phyloP scores from a whole-genome alignment of 2,329 filamentous ascomycete genomes.

The Pyrenochaeta sp. region DNA sequence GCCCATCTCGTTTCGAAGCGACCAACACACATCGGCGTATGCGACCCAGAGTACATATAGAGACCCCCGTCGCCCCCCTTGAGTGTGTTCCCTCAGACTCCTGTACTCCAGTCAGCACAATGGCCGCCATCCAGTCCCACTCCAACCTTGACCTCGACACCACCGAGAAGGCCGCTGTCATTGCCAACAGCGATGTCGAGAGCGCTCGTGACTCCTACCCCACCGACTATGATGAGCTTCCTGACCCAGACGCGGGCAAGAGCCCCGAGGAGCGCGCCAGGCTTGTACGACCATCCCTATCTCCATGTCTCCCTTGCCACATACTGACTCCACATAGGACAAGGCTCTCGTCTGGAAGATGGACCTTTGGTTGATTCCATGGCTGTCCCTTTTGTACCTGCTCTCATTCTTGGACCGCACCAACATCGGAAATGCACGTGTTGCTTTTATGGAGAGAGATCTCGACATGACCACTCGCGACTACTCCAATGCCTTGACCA shows the following conservation, averaged over 20 bases:
- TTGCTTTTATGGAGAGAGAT: conserved; percentile 42
- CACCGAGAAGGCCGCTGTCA: conserved; percentile 34
- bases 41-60: conserved; percentile 41
- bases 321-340: conserved; percentile 39
- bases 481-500: conserved; percentile 70
- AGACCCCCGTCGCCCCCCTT: conserved; percentile 30
- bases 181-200: conserved; percentile 39
- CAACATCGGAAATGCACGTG: conserved; percentile 57
- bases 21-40: conserved; percentile 11
- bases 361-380: conserved; percentile 52
- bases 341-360: conserved; percentile 53
- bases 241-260: conserved; percentile 47
- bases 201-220: conserved; percentile 35
- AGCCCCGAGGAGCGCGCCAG: conserved; percentile 44
- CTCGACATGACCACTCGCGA: conserved; percentile 61
- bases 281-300: conserved; percentile 34
- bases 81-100: conserved; percentile 24
- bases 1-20: conserved; percentile 16
- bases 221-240: conserved; percentile 44
- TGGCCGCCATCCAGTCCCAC: conserved; percentile 44
- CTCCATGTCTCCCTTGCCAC: not conserved
- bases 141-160: conserved; percentile 19
- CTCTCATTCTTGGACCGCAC: conserved; percentile 51
- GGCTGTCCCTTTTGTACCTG: conserved; percentile 54
- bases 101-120: conserved; percentile 31